Conservation (phyloP, 2,329 filamentous ascomycete species). For the Pseudogymnoascus sp. region DNA sequence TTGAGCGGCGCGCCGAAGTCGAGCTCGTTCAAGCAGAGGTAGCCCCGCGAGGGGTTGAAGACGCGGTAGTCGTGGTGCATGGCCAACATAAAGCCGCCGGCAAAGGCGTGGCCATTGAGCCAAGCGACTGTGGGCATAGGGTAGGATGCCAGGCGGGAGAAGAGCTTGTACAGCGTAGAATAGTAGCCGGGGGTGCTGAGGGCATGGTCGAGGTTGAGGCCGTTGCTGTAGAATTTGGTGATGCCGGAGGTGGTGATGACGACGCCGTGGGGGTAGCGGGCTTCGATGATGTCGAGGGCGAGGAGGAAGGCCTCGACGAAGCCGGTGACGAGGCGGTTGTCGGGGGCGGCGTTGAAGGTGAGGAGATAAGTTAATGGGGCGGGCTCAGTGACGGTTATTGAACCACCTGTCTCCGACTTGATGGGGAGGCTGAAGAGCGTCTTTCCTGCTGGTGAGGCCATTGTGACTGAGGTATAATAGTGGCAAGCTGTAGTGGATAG, state of each 20-base stretch:
- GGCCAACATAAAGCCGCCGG: slow-evolving; percentile 71
- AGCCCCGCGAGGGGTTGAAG: slow-evolving; percentile 64
- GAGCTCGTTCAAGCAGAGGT: slow-evolving; percentile 72
- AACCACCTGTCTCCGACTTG: slow-evolving; percentile 41
- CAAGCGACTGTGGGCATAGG: slow-evolving; percentile 79
- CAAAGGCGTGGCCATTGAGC: slow-evolving; percentile 74
- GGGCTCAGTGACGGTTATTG: slow-evolving; percentile 56
- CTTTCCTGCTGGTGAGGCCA: slow-evolving; percentile 16
- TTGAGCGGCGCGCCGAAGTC: slow-evolving; percentile 71
- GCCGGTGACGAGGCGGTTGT: slow-evolving; percentile 66
- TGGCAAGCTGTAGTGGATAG: neutral
- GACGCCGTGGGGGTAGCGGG: slow-evolving; percentile 57
- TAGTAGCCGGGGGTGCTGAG: slow-evolving; percentile 53
- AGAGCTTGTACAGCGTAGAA: slow-evolving; percentile 55
- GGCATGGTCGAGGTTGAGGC: slow-evolving; percentile 69
- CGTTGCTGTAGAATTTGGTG: slow-evolving; percentile 75
- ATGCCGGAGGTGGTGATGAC: slow-evolving; percentile 70
- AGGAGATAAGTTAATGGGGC: slow-evolving; percentile 59
- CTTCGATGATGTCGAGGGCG: slow-evolving; percentile 69
- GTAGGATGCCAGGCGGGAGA: slow-evolving; percentile 54
- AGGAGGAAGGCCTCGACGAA: slow-evolving; percentile 62
- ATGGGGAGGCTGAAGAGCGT: slow-evolving; percentile 56
- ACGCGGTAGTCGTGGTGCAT: slow-evolving; percentile 81
- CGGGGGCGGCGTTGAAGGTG: slow-evolving; percentile 61
- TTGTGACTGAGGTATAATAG: slow-evolving; percentile 12